Evolutionary conservation across 768 basidiomycete species (phyloP).

Genomic region (Mycena rebaudengoi): DNA sequence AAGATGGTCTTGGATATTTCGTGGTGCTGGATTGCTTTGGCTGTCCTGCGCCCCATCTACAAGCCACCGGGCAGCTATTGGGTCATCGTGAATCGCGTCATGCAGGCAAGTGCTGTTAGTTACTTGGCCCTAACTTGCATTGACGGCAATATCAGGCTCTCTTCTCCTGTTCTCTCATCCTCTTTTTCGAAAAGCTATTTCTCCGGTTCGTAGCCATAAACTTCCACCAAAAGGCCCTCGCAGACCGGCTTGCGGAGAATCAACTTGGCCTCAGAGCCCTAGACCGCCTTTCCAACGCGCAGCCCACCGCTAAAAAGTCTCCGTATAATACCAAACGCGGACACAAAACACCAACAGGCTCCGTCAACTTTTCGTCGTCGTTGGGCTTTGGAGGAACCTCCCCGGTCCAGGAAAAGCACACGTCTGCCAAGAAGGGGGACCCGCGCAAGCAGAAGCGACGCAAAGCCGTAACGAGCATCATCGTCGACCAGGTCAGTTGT

Average conservation of each 20-base stretch:
- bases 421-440: slow-evolving; percentile 31
- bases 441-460: slow-evolving; percentile 51
- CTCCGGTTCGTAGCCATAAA: slow-evolving; percentile 82
- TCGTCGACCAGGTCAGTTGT: slow-evolving; percentile 78
- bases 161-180: slow-evolving; percentile 52
- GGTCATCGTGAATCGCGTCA: slow-evolving; percentile 71
- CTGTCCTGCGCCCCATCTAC: slow-evolving; percentile 64
- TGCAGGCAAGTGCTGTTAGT: slow-evolving; percentile 59
- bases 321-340: slow-evolving; percentile 56
- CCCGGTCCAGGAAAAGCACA: slow-evolving; percentile 20
- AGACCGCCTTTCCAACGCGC: slow-evolving; percentile 75
- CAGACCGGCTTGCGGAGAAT: slow-evolving; percentile 78
- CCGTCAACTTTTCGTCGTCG: slow-evolving; percentile 48
- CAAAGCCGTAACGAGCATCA: slow-evolving; percentile 67
- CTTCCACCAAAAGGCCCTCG: slow-evolving; percentile 80
- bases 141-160: slow-evolving; percentile 44
- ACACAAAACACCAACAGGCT: slow-evolving; percentile 49
- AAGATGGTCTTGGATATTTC: slow-evolving; percentile 72
- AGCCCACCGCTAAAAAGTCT: slow-evolving; percentile 51
- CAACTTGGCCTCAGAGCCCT: slow-evolving; percentile 73
- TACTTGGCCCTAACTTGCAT: neutral
- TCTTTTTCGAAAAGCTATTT: slow-evolving; percentile 61
- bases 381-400: slow-evolving; percentile 20
- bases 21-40: slow-evolving; percentile 81
- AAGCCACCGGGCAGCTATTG: slow-evolving; percentile 73